Evolutionary conservation across 306 rosid species (phyloP).

Genomic region (Ziziphus jujuba): DNA sequence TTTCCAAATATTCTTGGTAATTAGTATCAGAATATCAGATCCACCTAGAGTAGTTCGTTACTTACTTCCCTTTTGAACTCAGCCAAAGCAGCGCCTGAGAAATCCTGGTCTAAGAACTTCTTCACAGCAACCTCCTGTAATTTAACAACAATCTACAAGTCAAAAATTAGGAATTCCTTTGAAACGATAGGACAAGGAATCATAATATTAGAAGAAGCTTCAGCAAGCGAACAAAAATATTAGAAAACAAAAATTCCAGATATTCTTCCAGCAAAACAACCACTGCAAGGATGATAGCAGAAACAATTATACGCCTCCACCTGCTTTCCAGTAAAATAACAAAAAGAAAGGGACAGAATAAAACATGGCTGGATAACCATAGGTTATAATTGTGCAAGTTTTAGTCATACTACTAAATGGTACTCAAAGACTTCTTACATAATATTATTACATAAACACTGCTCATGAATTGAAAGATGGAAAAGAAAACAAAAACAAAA

Average conservation of each 20-base stretch:
- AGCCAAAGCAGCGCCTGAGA: slow-evolving; percentile 97
- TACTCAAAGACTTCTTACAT: no score
- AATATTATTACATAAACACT: no score
- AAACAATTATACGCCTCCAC: not conserved
- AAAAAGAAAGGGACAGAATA: no score
- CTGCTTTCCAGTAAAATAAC: not conserved
- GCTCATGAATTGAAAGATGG: no score
- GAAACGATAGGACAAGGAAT: not conserved
- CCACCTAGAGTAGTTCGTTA: slow-evolving; percentile 7
- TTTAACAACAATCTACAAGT: slow-evolving; percentile 35
- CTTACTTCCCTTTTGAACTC: slow-evolving; percentile 99
- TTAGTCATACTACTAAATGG: not conserved
- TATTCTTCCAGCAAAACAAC: no score
- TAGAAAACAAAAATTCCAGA: no score
- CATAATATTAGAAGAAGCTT: no score
- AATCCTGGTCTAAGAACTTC: slow-evolving; percentile 98
- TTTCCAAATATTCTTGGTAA: no score
- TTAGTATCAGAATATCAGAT: no score
- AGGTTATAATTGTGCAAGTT: not conserved
- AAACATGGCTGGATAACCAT: not conserved
- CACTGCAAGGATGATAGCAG: not conserved
- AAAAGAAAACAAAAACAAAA: no score
- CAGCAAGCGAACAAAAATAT: no score
- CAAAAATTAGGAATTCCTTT: slow-evolving; percentile 20
- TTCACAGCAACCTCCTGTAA: slow-evolving; percentile 98